A percentile compares a stretch with the other conserved stretches of the same genome.
These are phyloP conservation scores for Aspergillus aculeatus DNA, from an alignment of 2,329 filamentous ascomycete species.

Conservation along the genomic window DNA sequence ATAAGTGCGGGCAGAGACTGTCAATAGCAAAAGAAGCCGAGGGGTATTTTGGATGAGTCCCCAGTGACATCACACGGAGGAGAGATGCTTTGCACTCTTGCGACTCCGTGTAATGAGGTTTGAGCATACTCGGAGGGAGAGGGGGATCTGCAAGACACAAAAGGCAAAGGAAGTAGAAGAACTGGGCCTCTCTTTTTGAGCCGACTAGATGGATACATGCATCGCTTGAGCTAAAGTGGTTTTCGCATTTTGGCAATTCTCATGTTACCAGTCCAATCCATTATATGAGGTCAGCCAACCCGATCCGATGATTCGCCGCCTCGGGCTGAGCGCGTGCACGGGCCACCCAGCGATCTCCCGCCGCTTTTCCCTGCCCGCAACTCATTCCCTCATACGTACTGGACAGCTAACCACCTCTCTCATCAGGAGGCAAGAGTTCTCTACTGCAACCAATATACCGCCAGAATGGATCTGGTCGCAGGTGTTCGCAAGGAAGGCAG, in stretches of 20 bases:
- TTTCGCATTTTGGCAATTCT: background rate
- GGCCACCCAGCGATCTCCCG: conserved; percentile 15
- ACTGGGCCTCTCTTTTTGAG: background rate
- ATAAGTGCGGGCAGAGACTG: background rate
- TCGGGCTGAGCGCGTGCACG: conserved; percentile 19
- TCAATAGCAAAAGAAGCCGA: conserved; percentile 14
- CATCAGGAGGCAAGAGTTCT: background rate
- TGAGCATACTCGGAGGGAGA: background rate
- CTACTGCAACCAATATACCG: conserved; percentile 2
- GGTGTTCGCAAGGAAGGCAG: conserved; percentile 86
- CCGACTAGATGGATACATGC: background rate
- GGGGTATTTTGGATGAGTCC: conserved; percentile 21
- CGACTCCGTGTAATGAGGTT: background rate
- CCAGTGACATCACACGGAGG: conserved; percentile 15
- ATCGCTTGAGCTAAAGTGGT: background rate
- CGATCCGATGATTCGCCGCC: conserved; percentile 11
- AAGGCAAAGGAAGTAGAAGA: background rate
- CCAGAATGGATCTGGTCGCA: conserved; percentile 83
- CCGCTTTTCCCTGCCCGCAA: background rate
- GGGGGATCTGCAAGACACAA: background rate
- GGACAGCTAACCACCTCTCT: too few species aligned
- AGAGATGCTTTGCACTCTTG: background rate
- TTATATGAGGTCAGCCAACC: conserved; percentile 20
- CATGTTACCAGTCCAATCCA: background rate
- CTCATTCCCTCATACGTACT: too few species aligned